These are phyloP conservation scores for Colletotrichum sp. DNA, from an alignment of 2,329 filamentous ascomycete genomes.

Conservation along the genomic window DNA sequence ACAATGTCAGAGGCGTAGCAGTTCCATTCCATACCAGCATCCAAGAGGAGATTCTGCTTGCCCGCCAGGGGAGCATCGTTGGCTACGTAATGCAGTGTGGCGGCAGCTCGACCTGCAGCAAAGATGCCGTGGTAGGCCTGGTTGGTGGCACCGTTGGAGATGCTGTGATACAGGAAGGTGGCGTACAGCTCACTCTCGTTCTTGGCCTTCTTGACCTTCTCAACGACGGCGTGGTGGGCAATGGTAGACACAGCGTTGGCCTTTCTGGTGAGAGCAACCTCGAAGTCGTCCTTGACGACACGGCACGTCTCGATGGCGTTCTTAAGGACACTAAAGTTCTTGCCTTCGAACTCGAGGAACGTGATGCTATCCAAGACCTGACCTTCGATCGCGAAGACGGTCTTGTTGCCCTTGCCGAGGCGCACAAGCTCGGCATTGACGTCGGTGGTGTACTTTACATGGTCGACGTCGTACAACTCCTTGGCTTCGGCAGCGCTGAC, in stretches of 20 bases:
- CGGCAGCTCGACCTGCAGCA: conserved; percentile 78
- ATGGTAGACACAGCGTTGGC: conserved; percentile 74
- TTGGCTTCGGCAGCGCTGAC: conserved; percentile 77
- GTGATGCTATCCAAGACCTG: conserved; percentile 76
- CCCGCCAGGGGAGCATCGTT: conserved; percentile 73
- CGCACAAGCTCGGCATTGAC: conserved; percentile 74
- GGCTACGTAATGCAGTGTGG: conserved; percentile 86
- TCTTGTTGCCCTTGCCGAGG: conserved; percentile 46
- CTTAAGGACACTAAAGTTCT: conserved; percentile 57
- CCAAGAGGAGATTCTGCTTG: conserved; percentile 82
- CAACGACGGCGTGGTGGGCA: conserved; percentile 68
- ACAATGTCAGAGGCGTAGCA: conserved; percentile 74
- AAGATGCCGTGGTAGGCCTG: conserved; percentile 91
- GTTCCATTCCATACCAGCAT: conserved; percentile 80
- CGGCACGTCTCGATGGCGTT: conserved; percentile 71
- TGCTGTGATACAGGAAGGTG: conserved; percentile 77
- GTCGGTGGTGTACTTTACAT: conserved; percentile 73
- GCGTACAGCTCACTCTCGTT: conserved; percentile 88
- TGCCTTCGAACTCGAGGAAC: conserved; percentile 61
- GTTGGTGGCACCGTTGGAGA: conserved; percentile 76
- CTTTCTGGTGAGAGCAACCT: conserved; percentile 74
- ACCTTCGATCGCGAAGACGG: conserved; percentile 77
- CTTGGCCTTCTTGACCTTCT: conserved; percentile 64
- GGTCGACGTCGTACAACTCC: conserved; percentile 80
- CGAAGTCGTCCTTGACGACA: conserved; percentile 76